These are phyloP conservation scores for Eimeria falciformis DNA, from an alignment of 169 alveolate species.

Conservation along the genomic window DNA sequence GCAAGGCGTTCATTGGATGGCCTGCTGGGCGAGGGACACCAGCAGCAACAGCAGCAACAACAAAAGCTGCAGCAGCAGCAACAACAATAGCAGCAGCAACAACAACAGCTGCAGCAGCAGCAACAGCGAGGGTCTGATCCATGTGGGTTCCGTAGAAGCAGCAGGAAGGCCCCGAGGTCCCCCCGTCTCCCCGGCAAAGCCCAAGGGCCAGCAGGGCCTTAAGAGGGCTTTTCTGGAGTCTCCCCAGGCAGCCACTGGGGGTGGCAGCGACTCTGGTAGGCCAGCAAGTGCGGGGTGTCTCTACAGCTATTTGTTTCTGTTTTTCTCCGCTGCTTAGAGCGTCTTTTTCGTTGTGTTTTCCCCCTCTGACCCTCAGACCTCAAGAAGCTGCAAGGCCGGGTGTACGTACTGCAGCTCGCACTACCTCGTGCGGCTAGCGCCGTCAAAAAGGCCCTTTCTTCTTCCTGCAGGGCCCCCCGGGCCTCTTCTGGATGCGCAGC, in stretches of 20 bases:
- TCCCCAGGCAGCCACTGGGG: neutral
- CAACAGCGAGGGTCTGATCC: neutral
- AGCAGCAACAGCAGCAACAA: constrained; percentile 1
- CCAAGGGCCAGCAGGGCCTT: constrained; percentile 20
- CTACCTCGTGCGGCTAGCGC: constrained; percentile 51
- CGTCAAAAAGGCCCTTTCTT: neutral
- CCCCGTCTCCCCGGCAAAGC: neutral
- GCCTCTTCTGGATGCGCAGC: constrained; percentile 11
- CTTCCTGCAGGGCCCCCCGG: constrained; percentile 19
- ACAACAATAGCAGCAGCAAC: too few species aligned
- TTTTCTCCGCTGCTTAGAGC: neutral
- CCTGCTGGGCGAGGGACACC: constrained; percentile 11
- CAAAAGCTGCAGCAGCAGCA: too few species aligned
- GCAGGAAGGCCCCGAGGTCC: neutral
- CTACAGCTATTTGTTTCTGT: neutral
- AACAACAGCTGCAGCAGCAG: too few species aligned
- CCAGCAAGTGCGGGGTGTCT: neutral
- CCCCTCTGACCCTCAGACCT: constrained; percentile 46
- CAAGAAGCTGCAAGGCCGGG: constrained; percentile 37
- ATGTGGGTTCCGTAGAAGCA: constrained; percentile 16
- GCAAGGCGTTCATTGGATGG: constrained; percentile 17
- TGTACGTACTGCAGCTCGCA: constrained; percentile 54
- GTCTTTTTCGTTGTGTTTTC: neutral
- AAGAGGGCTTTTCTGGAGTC: constrained; percentile 41
- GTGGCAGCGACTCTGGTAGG: neutral